These are phyloP conservation scores for Biscogniauxia marginata DNA, from an alignment of 2,329 filamentous ascomycete species.

Conservation along the genomic window DNA sequence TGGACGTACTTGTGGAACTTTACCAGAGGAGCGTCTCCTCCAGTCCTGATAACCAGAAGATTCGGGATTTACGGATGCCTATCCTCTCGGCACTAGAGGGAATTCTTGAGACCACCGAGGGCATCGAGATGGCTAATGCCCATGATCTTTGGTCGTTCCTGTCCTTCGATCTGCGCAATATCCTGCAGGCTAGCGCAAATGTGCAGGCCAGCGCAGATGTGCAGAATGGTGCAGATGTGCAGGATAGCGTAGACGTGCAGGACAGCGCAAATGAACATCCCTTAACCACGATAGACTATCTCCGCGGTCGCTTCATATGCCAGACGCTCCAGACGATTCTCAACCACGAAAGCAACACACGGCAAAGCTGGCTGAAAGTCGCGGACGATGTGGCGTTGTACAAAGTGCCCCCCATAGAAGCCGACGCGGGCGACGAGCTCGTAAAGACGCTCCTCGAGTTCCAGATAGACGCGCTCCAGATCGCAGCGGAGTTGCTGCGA, in stretches of 20 bases:
- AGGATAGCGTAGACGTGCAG: too few relatives aligned
- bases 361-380: conserved; percentile 57
- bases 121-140: conserved; percentile 32
- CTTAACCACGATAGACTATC: conserved; percentile 32
- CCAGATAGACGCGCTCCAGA: conserved; percentile 52
- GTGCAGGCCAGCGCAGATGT: too few relatives aligned
- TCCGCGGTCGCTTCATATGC: conserved; percentile 55
- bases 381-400: conserved; percentile 52
- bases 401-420: conserved; percentile 36
- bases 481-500: conserved; percentile 52
- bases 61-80: conserved; percentile 55
- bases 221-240: too few relatives aligned
- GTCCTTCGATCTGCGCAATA: not conserved
- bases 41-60: not conserved
- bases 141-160: not conserved
- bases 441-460: conserved; percentile 44
- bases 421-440: not conserved
- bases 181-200: not conserved
- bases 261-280: not conserved
- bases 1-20: conserved; percentile 63
- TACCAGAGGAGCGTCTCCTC: conserved; percentile 40
- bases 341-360: conserved; percentile 45
- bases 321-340: conserved; percentile 53
- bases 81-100: conserved; percentile 61
- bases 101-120: conserved; percentile 48